These are phyloP conservation scores for Silene latifolia DNA, from an alignment of 148 eudicot species.

Conservation along the genomic window DNA sequence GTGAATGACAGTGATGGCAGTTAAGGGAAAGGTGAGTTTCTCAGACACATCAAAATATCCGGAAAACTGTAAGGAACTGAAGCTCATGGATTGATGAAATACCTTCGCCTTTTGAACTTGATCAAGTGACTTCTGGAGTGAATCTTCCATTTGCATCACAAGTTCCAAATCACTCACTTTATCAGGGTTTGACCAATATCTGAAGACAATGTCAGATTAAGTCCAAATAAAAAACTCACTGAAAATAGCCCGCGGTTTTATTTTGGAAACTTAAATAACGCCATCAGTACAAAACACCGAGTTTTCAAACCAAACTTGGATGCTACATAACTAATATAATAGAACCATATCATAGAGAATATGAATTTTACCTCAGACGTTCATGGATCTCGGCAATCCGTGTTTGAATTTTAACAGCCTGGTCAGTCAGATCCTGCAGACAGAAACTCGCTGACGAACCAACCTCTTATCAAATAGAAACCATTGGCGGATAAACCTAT, in stretches of 20 bases:
- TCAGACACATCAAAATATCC: background rate
- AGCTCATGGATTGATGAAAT: background rate
- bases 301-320: too few relatives aligned
- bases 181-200: constrained; percentile 44
- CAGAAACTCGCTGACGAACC: constrained; percentile 23
- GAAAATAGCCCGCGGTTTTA: too few relatives aligned
- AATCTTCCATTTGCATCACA: constrained; percentile 46
- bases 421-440: constrained; percentile 40
- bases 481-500: constrained; percentile 11
- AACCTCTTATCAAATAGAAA: constrained; percentile 16
- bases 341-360: background rate
- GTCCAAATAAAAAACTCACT: background rate
- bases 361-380: constrained; percentile 37
- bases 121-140: constrained; percentile 34
- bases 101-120: constrained; percentile 43
- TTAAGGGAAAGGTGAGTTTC: background rate
- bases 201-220: constrained; percentile 18
- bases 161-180: constrained; percentile 32
- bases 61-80: background rate
- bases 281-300: too few relatives aligned
- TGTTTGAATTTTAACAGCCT: constrained; percentile 36
- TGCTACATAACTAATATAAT: too few relatives aligned
- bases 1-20: too few relatives aligned
- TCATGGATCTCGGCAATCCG: constrained; percentile 39
- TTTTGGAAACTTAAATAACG: too few relatives aligned